These are phyloP conservation scores for Fusarium lyarnte DNA, from an alignment of 2,329 filamentous ascomycete genomes.

Conservation along the genomic window DNA sequence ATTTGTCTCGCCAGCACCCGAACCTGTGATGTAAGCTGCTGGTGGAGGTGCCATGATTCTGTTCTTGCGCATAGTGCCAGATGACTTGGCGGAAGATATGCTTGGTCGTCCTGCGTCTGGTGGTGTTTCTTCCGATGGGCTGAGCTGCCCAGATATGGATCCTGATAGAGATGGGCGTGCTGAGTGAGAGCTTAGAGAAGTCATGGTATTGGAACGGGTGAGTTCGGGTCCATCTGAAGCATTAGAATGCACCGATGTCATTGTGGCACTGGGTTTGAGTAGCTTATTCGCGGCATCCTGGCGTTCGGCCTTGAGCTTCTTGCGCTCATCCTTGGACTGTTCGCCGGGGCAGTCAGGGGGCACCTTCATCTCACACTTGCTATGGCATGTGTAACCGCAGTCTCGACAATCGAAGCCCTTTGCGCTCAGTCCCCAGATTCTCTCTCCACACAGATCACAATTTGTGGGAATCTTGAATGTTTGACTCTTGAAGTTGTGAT, in stretches of 20 bases:
- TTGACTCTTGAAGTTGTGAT: slow-evolving; percentile 98
- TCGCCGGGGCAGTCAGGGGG: slow-evolving; percentile 95
- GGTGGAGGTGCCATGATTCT: slow-evolving; percentile 90
- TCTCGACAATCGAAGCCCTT: slow-evolving; percentile 97
- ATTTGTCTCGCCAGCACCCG: slow-evolving; percentile 61
- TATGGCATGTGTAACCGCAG: slow-evolving; percentile 97
- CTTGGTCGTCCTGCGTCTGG: slow-evolving; percentile 40
- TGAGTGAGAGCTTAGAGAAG: slow-evolving; percentile 85
- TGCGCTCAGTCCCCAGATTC: slow-evolving; percentile 95
- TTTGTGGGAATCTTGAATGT: slow-evolving; percentile 99
- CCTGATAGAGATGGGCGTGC: slow-evolving; percentile 80
- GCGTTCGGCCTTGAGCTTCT: slow-evolving; percentile 87
- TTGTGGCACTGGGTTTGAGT: slow-evolving; percentile 57
- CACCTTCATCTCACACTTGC: slow-evolving; percentile 99
- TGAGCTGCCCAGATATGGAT: slow-evolving; percentile 57
- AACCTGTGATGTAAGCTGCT: slow-evolving; percentile 76
- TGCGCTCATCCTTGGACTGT: slow-evolving; percentile 92
- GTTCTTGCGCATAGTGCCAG: slow-evolving; percentile 63
- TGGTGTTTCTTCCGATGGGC: slow-evolving; percentile 61
- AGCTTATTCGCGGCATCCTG: slow-evolving; percentile 79
- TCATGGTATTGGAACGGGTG: slow-evolving; percentile 87
- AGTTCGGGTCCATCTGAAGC: slow-evolving; percentile 74
- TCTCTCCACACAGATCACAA: slow-evolving; percentile 94
- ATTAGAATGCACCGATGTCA: slow-evolving; percentile 56
- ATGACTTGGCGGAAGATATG: slow-evolving; percentile 43